Conservation (phyloP, 1,139 yeast species). For the Candida sojae region DNA sequence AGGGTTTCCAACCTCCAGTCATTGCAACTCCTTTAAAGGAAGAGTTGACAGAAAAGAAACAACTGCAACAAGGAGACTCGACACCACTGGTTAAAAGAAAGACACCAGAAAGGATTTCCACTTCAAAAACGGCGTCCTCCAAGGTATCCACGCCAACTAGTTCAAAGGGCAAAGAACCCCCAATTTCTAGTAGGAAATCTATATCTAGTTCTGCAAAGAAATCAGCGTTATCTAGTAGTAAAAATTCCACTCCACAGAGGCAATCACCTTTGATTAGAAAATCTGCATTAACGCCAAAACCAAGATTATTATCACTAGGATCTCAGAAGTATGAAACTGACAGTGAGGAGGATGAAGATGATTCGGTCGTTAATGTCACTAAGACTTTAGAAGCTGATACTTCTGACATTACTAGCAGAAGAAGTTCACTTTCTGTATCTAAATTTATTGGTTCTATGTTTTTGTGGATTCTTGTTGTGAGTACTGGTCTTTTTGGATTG, state of each 20-base stretch:
- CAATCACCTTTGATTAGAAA: slow-evolving; percentile 6
- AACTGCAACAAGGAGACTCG: not conserved
- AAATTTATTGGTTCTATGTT: slow-evolving; percentile 17
- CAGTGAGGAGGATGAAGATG: slow-evolving; percentile 15
- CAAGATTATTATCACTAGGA: slow-evolving; percentile 20
- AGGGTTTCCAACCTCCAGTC: slow-evolving; percentile 20
- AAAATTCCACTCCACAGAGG: slow-evolving; percentile 4
- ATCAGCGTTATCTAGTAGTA: no score
- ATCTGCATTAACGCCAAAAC: slow-evolving; percentile 19
- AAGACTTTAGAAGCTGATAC: slow-evolving; percentile 7
- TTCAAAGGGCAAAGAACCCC: not conserved
- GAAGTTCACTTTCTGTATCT: slow-evolving; percentile 1
- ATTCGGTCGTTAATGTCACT: slow-evolving; percentile 2
- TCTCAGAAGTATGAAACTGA: slow-evolving; percentile 11
- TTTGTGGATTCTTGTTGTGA: slow-evolving; percentile 31
- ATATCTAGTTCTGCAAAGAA: not conserved
- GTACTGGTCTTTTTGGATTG: slow-evolving; percentile 36
- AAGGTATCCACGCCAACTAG: slow-evolving; percentile 4
- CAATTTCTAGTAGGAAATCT: not conserved
- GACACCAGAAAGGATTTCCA: not conserved
- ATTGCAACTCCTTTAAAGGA: slow-evolving; percentile 4
- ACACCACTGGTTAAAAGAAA: not conserved
- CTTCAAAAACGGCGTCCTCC: slow-evolving; percentile 1
- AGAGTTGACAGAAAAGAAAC: not conserved
- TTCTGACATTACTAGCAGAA: not conserved